Evolutionary conservation across 2,329 filamentous ascomycete genomes (phyloP).

Genomic region (Apiospora koreana): DNA sequence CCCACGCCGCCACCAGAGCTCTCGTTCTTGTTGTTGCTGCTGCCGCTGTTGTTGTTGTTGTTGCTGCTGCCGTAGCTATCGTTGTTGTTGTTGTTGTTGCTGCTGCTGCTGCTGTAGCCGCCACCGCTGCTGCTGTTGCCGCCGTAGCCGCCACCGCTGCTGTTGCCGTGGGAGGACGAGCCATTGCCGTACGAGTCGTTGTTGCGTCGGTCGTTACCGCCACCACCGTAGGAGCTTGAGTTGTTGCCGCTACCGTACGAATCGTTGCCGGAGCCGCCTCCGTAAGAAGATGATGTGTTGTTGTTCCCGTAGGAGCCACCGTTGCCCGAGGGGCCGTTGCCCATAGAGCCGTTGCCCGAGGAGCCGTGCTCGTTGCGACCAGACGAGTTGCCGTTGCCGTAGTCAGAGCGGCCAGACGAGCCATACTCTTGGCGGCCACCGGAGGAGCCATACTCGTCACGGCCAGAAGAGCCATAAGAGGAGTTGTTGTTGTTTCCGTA

Average conservation of each 20-base stretch:
- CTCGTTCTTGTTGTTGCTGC: not conserved
- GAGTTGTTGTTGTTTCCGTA: slow-evolving; percentile 11
- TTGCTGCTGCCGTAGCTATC: not conserved
- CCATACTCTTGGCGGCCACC: not conserved
- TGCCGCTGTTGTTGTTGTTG: not conserved
- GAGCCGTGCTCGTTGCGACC: not conserved
- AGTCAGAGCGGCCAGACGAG: not conserved
- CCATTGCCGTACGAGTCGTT: slow-evolving; percentile 4
- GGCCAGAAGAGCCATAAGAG: slow-evolving; percentile 7
- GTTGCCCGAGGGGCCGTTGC: not conserved
- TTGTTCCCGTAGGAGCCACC: slow-evolving; percentile 5
- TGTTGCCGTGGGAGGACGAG: not conserved
- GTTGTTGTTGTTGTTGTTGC: not conserved
- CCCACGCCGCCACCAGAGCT: not conserved
- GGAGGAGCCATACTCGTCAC: slow-evolving; percentile 7
- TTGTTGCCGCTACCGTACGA: slow-evolving; percentile 9
- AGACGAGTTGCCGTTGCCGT: not conserved
- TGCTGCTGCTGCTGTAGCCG: not conserved
- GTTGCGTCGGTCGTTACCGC: not conserved
- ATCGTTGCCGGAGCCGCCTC: not conserved
- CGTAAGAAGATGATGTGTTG: slow-evolving; percentile 8
- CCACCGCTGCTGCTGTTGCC: not conserved
- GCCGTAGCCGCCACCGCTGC: not conserved
- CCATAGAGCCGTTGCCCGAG: not conserved
- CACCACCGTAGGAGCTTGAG: no score